Evolutionary conservation across 1,284 basidiomycete genomes (phyloP), one percentile per base, ranked within the genome.

Genomic region (Cutaneotrichosporon curvatum): DNA sequence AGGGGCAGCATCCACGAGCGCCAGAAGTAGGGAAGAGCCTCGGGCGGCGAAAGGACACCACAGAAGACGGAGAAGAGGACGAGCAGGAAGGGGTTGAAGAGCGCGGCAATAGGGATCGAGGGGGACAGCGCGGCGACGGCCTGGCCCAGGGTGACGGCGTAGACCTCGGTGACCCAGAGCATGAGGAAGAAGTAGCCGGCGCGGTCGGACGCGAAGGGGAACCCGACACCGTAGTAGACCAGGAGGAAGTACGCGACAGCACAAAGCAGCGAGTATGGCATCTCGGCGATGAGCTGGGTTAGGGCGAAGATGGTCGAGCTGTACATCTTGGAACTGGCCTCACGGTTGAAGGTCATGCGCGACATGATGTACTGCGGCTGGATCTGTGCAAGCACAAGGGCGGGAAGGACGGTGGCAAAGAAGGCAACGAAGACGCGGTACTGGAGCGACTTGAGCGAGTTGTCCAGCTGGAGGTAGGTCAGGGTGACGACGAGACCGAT

Each of bases 281-380:
- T 79, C 70, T 92, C 88, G 45, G 87, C 84, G 18, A 87, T 65
- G 42, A 91, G 75, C 63, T 90, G 87, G 10, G 82, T 82, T 39
- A 87, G 78, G 12, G 87, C 85, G 63, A 92, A 92, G 38, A 88
- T 58, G 28, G 66, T 67, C 15, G 64, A 64, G 31, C 61, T 64
- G 62, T 73, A 73, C 72, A 76, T 76, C 63, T 74, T 74, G 36
- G 72, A 73, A n/a, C 63, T 68, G 0, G 71, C 62, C 57, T 82
- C 82, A 67, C 85, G 78, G 50, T 57, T 63, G 51, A 66, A 69
- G 15, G 67, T 73, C 75, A 66, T 65, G 67, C 88, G 76, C 51
- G 85, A 85, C 70, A 83, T 76, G 61, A 94, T 85, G 76, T 88
- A 94, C 73, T 87, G 71, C 0, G 89, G 87, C 69, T 89, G 84